Percentiles rank a stretch among this genome's conserved stretches.
phyloP scores from a whole-genome alignment of 2,329 filamentous ascomycete species.

The Sporothrix luriei region DNA sequence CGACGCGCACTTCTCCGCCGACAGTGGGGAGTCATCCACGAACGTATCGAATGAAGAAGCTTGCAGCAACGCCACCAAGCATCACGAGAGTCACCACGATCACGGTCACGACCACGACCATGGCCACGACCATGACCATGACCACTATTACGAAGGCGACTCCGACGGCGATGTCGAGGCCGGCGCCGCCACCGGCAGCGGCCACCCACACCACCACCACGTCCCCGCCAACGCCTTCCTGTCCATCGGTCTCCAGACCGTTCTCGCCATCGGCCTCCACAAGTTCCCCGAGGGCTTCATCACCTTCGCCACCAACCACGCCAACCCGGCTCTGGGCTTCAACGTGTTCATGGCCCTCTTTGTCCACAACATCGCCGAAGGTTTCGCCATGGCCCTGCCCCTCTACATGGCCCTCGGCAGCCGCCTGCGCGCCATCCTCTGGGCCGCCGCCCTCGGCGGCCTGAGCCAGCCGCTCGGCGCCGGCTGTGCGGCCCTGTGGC shows the following conservation, averaged over 20 bases:
- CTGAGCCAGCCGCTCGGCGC: conserved; percentile 86
- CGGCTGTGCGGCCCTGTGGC: conserved; percentile 81
- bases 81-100: conserved; percentile 32
- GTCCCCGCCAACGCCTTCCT: conserved; percentile 92
- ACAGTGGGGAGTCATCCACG: conserved; percentile 15
- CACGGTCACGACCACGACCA: conserved; percentile 27
- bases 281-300: conserved; percentile 89
- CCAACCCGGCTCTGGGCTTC: conserved; percentile 83
- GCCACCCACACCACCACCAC: conserved; percentile 76
- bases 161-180: conserved; percentile 34
- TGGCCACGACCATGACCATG: background rate
- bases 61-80: conserved; percentile 1
- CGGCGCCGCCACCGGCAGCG: conserved; percentile 10
- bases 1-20: conserved; percentile 1
- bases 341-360: conserved; percentile 94
- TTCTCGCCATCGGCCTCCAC: conserved; percentile 90
- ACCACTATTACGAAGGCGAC: background rate
- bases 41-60: conserved; percentile 38
- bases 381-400: conserved; percentile 89
- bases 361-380: conserved; percentile 97
- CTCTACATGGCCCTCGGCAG: conserved; percentile 88
- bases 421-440: conserved; percentile 78
- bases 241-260: conserved; percentile 93
- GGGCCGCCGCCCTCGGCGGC: conserved; percentile 81
- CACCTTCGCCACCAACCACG: conserved; percentile 96